Evolutionary conservation across 164 flowering plant genomes (phyloP).

Genomic region (Malania oleifera): DNA sequence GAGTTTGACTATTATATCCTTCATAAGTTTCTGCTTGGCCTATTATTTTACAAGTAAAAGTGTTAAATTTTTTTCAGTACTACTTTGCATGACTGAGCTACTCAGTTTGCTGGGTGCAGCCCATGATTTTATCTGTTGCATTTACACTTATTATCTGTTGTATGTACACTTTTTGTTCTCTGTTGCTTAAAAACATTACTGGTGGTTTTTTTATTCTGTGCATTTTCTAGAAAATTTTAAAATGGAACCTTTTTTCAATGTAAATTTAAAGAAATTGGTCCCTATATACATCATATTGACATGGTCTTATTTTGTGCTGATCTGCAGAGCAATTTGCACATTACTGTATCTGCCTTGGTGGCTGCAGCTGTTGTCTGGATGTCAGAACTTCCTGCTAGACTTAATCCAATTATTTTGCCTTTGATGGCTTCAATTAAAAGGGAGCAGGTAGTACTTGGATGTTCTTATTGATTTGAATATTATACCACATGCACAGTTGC

Average conservation of each 20-base stretch:
- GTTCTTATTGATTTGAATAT: background rate
- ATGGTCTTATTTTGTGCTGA: conserved; percentile 10
- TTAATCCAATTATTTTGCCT: conserved; percentile 90
- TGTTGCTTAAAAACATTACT: too few relatives aligned
- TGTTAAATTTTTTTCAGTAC: background rate
- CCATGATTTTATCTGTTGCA: too few relatives aligned
- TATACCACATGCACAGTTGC: background rate
- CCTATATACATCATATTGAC: background rate
- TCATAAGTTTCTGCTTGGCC: too few relatives aligned
- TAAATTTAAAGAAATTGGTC: too few relatives aligned
- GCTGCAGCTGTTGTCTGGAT: conserved; percentile 97
- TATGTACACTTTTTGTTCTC: too few relatives aligned
- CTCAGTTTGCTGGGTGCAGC: too few relatives aligned
- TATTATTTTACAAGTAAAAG: background rate
- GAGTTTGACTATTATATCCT: background rate
- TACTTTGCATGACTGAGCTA: too few relatives aligned
- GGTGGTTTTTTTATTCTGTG: too few relatives aligned
- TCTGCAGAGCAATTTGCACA: conserved; percentile 86
- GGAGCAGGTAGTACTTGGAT: conserved; percentile 63
- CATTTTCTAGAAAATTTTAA: too few relatives aligned
- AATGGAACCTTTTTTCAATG: too few relatives aligned
- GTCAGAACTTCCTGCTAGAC: conserved; percentile 78
- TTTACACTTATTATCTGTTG: too few relatives aligned
- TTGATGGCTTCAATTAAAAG: conserved; percentile 93
- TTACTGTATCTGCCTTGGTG: conserved; percentile 75